Base-by-base conservation (phyloP, 192 early-diverging fungal genomes). In the Coemansia sp. region DNA sequence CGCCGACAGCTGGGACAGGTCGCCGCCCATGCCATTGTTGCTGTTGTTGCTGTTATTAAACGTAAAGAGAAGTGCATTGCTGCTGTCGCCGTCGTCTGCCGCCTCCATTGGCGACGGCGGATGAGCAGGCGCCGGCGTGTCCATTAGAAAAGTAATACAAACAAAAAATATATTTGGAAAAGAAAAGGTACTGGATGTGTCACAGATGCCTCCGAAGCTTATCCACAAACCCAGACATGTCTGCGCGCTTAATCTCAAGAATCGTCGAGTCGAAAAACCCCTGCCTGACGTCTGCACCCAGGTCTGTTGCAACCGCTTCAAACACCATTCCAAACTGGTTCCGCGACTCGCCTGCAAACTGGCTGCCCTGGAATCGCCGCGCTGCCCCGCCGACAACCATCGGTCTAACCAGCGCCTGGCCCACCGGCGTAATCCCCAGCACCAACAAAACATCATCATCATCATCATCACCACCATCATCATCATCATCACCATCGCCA, bases 211-310 rank as follows among this genome's bases (percentile, higher is more conserved):
- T 67, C 8, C 84, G 80, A 27, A 86, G 68, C 8, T 72, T 64
- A 37, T 90, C 87, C 24, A 90, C 72, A 74, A 92, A 88, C 24
- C 68, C 59, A 6, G 82, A 75, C 57, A 95, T 65, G 62, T 95
- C 94, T 15, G 87, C 84, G 27, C 82, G 64, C 22, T 69, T 74
- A 29, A 97, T 88, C 70, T 93, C 91, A 14, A 95, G 67, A 15
- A 87, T 84, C 4, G 86, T 84, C n/a, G 86, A 83, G 63, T 95
- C 93, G 81, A 97, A 97, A 34, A 88, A 87, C 57, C 93, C 91
- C 53, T 84, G 80, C 18, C 80, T 82, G 10, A 87, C 72, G 1
- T 84, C 75, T 1, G 88, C 90, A 42, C 83, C 81, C 24, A 87
- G 80, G 26, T 86, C 80, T 10, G 80, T 64, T 0, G 93, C 91